These are phyloP conservation scores for Umbelopsis vinacea DNA, from an alignment of 192 early-diverging fungal genomes.

Conservation along the genomic window DNA sequence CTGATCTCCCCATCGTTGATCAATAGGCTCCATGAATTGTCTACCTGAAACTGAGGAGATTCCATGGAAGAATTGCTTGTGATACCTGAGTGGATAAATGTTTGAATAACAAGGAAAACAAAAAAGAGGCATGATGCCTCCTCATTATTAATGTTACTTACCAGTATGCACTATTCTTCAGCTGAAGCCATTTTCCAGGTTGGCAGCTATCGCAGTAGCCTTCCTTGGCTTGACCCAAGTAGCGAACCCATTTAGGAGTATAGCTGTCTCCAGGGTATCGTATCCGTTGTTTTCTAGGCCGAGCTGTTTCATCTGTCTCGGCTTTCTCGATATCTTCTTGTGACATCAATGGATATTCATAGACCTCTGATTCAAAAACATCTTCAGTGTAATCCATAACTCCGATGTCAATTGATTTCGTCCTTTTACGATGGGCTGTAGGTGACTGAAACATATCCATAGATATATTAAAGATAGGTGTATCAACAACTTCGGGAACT, in stretches of 20 bases:
- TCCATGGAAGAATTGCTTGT: constrained; percentile 88
- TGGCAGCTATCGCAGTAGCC: constrained; percentile 82
- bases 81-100: constrained; percentile 56
- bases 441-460: constrained; percentile 13
- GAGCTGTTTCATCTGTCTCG: constrained; percentile 51
- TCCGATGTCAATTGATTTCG: constrained; percentile 18
- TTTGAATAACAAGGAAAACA: constrained; percentile 14
- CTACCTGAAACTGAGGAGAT: constrained; percentile 86
- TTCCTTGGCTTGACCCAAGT: constrained; percentile 74
- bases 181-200: constrained; percentile 84
- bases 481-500: constrained; percentile 7
- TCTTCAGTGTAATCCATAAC: neutral
- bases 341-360: constrained; percentile 32
- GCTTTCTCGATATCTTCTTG: constrained; percentile 47
- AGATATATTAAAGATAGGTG: neutral
- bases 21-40: constrained; percentile 68
- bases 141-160: constrained; percentile 29
- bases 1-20: constrained; percentile 64
- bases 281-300: constrained; percentile 70
- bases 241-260: constrained; percentile 83
- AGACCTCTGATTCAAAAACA: neutral
- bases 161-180: constrained; percentile 90
- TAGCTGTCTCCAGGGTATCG: constrained; percentile 75
- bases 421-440: constrained; percentile 20
- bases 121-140: neutral